These are phyloP conservation scores for Cladosporium sp. DNA, from an alignment of 2,329 filamentous ascomycete species.

Conservation along the genomic window DNA sequence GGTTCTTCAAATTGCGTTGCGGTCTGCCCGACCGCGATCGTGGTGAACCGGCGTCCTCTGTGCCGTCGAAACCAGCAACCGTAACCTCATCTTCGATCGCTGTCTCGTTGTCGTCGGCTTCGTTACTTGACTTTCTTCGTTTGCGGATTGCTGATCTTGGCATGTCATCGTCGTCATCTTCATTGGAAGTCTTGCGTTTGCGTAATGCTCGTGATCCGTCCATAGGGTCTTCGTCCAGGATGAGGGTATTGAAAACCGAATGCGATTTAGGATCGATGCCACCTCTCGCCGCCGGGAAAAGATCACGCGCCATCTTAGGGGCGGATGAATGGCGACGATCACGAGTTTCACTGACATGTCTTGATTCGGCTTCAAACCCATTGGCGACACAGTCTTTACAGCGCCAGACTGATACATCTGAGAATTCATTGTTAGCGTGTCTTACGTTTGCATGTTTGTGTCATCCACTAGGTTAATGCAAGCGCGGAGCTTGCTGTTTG, in stretches of 20 bases:
- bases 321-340: slow-evolving; percentile 58
- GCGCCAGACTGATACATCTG: slow-evolving; percentile 61
- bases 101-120: slow-evolving; percentile 24
- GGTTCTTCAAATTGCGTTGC: slow-evolving; percentile 58
- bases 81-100: slow-evolving; percentile 24
- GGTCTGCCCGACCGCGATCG: slow-evolving; percentile 42
- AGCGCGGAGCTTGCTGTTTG: slow-evolving; percentile 2
- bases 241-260: slow-evolving; percentile 73
- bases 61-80: slow-evolving; percentile 21
- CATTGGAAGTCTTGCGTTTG: slow-evolving; percentile 74
- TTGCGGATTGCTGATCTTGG: slow-evolving; percentile 41
- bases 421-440: slow-evolving; percentile 28
- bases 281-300: slow-evolving; percentile 68
- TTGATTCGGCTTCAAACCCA: slow-evolving; percentile 47
- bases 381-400: slow-evolving; percentile 60
- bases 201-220: slow-evolving; percentile 76
- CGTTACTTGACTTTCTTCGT: slow-evolving; percentile 41
- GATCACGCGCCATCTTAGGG: slow-evolving; percentile 65
- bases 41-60: slow-evolving; percentile 32
- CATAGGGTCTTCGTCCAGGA: slow-evolving; percentile 69
- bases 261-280: slow-evolving; percentile 67
- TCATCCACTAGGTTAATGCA: slow-evolving; percentile 11
- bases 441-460: slow-evolving; percentile 14
- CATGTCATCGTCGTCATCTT: slow-evolving; percentile 51
- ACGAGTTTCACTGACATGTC: slow-evolving; percentile 39